phyloP scores from a whole-genome alignment of 1,284 basidiomycete genomes.

The Puccinia polysora region DNA sequence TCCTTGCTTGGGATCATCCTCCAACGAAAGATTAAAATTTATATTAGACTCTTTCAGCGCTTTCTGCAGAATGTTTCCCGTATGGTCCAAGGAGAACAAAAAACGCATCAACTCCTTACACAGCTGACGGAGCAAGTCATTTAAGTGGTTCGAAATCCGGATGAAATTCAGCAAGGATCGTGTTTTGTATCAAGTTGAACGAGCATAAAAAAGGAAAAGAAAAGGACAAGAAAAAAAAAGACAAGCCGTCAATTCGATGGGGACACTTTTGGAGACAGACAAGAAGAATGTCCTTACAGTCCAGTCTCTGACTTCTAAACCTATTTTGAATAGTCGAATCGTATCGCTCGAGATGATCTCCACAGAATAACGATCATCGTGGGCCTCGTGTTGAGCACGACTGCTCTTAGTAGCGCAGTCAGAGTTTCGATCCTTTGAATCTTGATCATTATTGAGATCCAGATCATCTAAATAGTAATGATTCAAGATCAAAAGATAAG shows the following conservation, averaged over 20 bases:
- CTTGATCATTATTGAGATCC: conserved; percentile 64
- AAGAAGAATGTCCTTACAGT: no score
- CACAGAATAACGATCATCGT: conserved; percentile 46
- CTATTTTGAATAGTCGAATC: conserved; percentile 48
- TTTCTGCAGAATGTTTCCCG: conserved; percentile 24
- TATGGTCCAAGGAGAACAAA: conserved; percentile 71
- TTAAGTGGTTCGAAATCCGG: no score
- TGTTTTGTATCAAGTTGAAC: no score
- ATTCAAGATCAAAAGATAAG: conserved; percentile 77
- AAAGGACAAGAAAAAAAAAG: no score
- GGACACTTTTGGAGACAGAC: no score
- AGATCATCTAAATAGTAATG: conserved; percentile 70
- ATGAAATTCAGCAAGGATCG: no score
- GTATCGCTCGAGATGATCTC: conserved; percentile 50
- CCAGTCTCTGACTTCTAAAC: conserved; percentile 47
- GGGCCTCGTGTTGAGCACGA: neutral
- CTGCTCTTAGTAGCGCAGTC: neutral
- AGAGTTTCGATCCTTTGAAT: neutral
- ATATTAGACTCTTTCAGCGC: conserved; percentile 29
- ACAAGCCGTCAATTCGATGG: no score
- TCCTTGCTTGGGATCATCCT: no score
- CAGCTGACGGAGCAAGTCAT: no score
- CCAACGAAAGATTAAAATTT: no score
- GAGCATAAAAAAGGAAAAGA: no score
- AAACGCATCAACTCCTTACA: conserved; percentile 87